phyloP scores from a whole-genome alignment of 345 rosid species.

The Geranium brycei region DNA sequence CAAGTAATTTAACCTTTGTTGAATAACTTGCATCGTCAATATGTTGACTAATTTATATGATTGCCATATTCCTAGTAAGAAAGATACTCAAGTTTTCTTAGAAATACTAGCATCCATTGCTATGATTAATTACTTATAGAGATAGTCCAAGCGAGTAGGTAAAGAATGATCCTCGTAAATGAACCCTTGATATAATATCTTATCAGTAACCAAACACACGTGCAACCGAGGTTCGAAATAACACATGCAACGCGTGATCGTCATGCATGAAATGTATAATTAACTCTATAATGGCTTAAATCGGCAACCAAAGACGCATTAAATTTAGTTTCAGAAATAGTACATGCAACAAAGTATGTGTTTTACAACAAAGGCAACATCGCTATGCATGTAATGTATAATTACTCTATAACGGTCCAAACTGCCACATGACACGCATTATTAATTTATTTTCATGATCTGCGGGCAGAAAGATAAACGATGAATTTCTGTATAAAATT shows the following conservation, averaged over 20 bases:
- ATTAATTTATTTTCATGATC: neutral
- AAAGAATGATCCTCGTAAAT: neutral
- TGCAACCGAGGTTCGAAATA: too few species aligned
- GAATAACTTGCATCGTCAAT: neutral
- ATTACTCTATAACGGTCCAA: too few species aligned
- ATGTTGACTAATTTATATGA: neutral
- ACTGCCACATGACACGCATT: neutral
- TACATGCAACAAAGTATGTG: neutral
- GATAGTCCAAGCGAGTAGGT: neutral
- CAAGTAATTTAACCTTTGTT: too few species aligned
- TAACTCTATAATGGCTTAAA: too few species aligned
- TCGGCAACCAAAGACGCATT: neutral
- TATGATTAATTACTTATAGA: neutral
- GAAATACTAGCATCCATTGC: neutral
- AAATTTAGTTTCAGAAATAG: neutral
- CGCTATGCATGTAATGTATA: too few species aligned
- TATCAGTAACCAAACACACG: neutral
- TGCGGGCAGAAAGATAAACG: neutral
- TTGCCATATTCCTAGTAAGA: neutral
- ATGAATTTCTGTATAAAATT: too few species aligned
- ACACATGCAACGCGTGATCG: neutral
- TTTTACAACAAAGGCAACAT: neutral
- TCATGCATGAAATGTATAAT: too few species aligned
- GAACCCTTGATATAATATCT: neutral
- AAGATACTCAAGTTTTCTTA: neutral